These are phyloP conservation scores for Somion occarium DNA, from an alignment of 1,284 basidiomycete genomes.

Conservation along the genomic window DNA sequence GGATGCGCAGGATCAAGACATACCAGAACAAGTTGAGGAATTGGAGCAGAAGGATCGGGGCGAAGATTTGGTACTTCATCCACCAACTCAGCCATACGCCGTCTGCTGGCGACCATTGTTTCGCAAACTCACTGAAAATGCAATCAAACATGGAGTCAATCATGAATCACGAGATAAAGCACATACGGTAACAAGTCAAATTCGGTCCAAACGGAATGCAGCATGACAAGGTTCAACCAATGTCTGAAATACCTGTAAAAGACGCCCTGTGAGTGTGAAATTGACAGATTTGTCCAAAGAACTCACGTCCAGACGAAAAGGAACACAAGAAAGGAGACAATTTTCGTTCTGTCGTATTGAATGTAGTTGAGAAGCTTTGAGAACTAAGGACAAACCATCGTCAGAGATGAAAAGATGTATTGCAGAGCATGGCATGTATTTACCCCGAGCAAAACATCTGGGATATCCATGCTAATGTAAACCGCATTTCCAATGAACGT, in stretches of 20 bases:
- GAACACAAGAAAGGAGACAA: slow-evolving; percentile 65
- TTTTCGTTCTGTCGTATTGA: slow-evolving; percentile 59
- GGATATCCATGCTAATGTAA: slow-evolving; percentile 96
- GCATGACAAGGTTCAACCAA: slow-evolving; percentile 84
- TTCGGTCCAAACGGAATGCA: slow-evolving; percentile 85
- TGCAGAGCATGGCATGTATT: slow-evolving; percentile 23
- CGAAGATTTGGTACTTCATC: slow-evolving; percentile 83
- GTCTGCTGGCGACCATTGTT: slow-evolving; percentile 55
- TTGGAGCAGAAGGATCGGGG: slow-evolving; percentile 73
- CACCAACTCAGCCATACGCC: slow-evolving; percentile 74
- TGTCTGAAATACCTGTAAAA: slow-evolving; percentile 86
- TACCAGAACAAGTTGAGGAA: slow-evolving; percentile 91
- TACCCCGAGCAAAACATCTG: slow-evolving; percentile 86
- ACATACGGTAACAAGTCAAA: slow-evolving; percentile 79
- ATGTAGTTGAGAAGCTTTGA: slow-evolving; percentile 90
- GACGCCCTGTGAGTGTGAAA: slow-evolving; percentile 3
- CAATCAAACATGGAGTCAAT: background rate
- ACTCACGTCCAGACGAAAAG: slow-evolving; percentile 79
- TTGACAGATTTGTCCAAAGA: slow-evolving; percentile 1
- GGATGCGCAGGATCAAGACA: slow-evolving; percentile 72
- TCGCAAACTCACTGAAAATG: slow-evolving; percentile 47
- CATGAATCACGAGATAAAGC: slow-evolving; percentile 3
- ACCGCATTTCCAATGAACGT: slow-evolving; percentile 92
- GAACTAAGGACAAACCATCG: slow-evolving; percentile 38
- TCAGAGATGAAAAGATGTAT: background rate